Percentiles rank a stretch among this genome's conserved stretches.
These are phyloP conservation scores for Adansonia madagascariensis DNA, from an alignment of 441 rosid species.

Conservation along the genomic window DNA sequence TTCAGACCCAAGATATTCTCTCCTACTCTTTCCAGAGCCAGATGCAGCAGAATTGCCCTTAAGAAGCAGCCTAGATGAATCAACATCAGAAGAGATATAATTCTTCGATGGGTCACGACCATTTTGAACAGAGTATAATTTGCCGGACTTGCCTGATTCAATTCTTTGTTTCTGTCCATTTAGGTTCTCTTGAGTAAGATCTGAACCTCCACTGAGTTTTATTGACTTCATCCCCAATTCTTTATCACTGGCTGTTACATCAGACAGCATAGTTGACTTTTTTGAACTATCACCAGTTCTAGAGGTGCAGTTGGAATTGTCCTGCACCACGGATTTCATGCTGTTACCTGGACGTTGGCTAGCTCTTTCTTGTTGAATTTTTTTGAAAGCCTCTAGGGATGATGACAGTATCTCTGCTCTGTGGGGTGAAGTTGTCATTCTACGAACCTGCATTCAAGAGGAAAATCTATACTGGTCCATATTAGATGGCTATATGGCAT, in stretches of 20 bases:
- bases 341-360: conserved; percentile 35
- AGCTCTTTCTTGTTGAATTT: conserved; percentile 76
- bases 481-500: conserved; percentile 21
- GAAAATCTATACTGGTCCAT: conserved; percentile 34
- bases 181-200: conserved; percentile 35
- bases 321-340: conserved; percentile 37
- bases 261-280: conserved; percentile 36
- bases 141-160: conserved; percentile 47
- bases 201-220: conserved; percentile 41
- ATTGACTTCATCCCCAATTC: conserved; percentile 39
- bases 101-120: conserved; percentile 36
- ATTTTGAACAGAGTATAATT: conserved; percentile 42
- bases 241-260: conserved; percentile 30
- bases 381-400: conserved; percentile 76
- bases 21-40: conserved; percentile 51
- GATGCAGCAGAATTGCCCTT: conserved; percentile 42
- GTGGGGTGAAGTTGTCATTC: conserved; percentile 82
- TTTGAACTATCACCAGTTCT: conserved; percentile 34
- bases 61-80: conserved; percentile 38
- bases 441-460: conserved; percentile 64
- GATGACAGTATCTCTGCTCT: conserved; percentile 80
- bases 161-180: conserved; percentile 37
- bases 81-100: conserved; percentile 34
- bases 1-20: conserved; percentile 49
- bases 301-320: conserved; percentile 34